phyloP scores from a whole-genome alignment of 192 early-diverging fungal genomes.

The Spizellomyces sp. region DNA sequence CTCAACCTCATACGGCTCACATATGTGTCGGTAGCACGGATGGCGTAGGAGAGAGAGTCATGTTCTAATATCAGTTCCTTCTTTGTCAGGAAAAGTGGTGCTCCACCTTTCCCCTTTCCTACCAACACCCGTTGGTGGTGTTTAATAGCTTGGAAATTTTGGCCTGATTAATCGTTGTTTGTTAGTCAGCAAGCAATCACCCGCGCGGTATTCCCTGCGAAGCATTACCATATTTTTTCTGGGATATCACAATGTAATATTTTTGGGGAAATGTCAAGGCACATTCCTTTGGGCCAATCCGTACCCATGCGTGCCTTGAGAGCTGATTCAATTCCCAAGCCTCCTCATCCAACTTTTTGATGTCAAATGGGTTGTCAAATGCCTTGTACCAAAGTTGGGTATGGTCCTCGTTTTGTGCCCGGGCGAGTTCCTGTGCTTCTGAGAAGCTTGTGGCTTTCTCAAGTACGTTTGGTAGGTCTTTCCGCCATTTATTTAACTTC shows the following conservation, averaged over 20 bases:
- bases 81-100: not conserved
- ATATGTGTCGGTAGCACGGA: conserved; percentile 70
- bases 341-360: not conserved
- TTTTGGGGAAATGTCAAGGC: conserved; percentile 9
- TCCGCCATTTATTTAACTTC: not conserved
- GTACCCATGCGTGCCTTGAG: conserved; percentile 31
- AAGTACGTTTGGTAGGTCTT: not conserved
- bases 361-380: conserved; percentile 2
- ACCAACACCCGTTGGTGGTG: too few relatives aligned
- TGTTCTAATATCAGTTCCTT: conserved; percentile 17
- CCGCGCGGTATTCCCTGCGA: too few relatives aligned
- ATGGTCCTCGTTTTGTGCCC: not conserved
- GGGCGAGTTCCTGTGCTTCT: not conserved
- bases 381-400: not conserved
- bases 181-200: too few relatives aligned
- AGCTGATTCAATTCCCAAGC: not conserved
- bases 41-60: conserved; percentile 53
- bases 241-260: not conserved
- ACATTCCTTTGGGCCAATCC: conserved; percentile 18
- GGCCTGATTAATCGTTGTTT: too few relatives aligned
- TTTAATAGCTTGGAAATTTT: too few relatives aligned
- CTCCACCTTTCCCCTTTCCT: too few relatives aligned
- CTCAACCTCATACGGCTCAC: conserved; percentile 14
- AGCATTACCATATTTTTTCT: not conserved
- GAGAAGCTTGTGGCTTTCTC: not conserved